These are phyloP conservation scores for Rhynchosporium agropyri DNA, from an alignment of 2,329 filamentous ascomycete species.

Conservation along the genomic window DNA sequence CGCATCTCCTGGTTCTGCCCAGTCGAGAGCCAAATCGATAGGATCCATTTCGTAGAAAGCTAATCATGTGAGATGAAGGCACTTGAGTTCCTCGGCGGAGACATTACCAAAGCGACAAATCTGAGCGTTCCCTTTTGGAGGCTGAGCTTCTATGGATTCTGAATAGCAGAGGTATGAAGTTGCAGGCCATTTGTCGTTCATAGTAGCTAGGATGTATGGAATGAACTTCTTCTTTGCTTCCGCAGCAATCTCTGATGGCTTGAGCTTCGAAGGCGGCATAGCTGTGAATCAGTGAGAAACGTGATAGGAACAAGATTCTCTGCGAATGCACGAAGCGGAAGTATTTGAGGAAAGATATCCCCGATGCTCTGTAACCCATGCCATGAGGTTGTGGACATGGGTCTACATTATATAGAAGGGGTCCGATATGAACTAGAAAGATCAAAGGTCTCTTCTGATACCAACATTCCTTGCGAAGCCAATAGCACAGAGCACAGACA, in stretches of 20 bases:
- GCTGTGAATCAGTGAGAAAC: constrained; percentile 2
- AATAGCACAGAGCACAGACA: constrained; percentile 24
- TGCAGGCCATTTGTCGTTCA: constrained; percentile 56
- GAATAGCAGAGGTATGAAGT: constrained; percentile 56
- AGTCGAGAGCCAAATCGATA: constrained; percentile 61
- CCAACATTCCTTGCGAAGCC: constrained; percentile 21
- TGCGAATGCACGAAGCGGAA: neutral
- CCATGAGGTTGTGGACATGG: constrained; percentile 31
- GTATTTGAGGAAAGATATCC: neutral
- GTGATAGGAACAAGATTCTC: constrained; percentile 1
- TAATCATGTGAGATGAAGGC: neutral
- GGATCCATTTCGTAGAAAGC: constrained; percentile 60
- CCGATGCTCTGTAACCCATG: constrained; percentile 20
- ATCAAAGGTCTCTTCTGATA: constrained; percentile 16
- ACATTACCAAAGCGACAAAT: constrained; percentile 51
- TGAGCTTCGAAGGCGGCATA: constrained; percentile 63
- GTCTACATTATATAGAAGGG: constrained; percentile 34
- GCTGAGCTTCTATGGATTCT: constrained; percentile 49
- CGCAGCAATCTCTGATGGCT: constrained; percentile 69
- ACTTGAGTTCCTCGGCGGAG: neutral
- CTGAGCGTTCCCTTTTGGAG: constrained; percentile 20
- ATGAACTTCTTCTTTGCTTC: constrained; percentile 74
- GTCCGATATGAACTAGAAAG: constrained; percentile 16
- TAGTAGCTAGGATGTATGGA: constrained; percentile 62
- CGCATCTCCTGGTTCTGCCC: constrained; percentile 45